A percentile compares a stretch with the other conserved stretches of the same genome.
These are phyloP conservation scores for Pythium apleroticum DNA, from an alignment of 352 stramenopile genomes.

Conservation along the genomic window DNA sequence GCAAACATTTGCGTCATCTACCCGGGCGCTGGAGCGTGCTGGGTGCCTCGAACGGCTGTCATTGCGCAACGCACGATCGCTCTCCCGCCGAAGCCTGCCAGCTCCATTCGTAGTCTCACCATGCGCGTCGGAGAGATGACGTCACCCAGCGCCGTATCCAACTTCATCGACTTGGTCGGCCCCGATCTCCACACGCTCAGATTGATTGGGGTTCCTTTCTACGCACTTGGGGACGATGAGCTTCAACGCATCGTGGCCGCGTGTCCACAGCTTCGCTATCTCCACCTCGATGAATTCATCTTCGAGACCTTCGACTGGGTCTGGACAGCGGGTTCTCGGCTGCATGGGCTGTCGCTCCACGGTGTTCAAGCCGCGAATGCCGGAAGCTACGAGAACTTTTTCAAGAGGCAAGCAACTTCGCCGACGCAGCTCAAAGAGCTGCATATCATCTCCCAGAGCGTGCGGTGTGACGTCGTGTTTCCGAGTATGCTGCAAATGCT, in stretches of 20 bases:
- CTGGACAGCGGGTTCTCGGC: neutral
- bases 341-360: neutral
- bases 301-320: neutral
- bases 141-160: neutral
- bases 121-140: neutral
- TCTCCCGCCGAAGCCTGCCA: neutral
- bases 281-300: neutral
- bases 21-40: neutral
- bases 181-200: neutral
- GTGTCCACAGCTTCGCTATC: neutral
- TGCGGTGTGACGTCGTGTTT: neutral
- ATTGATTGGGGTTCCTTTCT: neutral
- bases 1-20: neutral
- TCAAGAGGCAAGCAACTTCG: neutral
- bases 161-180: neutral
- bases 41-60: neutral
- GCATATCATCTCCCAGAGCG: neutral
- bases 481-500: neutral
- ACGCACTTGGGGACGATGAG: neutral
- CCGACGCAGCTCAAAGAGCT: neutral
- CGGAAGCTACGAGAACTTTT: neutral
- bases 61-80: neutral
- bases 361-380: neutral
- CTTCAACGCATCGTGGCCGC: neutral
- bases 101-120: neutral